phyloP scores from a whole-genome alignment of 768 basidiomycete species.

The Hemileccinum rubropunctum region DNA sequence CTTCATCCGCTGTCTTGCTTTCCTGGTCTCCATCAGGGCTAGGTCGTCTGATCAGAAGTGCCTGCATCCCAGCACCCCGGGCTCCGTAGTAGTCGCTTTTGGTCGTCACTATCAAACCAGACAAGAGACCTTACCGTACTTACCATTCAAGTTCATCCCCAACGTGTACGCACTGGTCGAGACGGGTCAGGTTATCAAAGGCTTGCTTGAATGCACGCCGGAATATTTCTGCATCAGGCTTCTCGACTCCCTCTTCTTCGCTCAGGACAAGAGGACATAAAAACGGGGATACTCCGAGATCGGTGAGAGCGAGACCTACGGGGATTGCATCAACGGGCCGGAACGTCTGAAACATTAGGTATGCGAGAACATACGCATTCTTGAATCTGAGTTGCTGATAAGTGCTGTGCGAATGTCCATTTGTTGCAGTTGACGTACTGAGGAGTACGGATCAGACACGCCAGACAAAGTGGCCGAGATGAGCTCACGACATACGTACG shows the following conservation, averaged over 20 bases:
- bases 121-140: conserved; percentile 14
- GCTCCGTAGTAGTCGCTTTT: conserved; percentile 69
- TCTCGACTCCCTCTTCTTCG: conserved; percentile 66
- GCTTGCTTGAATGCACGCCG: conserved; percentile 33
- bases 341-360: neutral
- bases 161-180: conserved; percentile 57
- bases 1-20: conserved; percentile 39
- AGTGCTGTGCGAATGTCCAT: conserved; percentile 53
- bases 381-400: conserved; percentile 69
- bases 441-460: conserved; percentile 3
- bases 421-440: conserved; percentile 47
- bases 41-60: conserved; percentile 54
- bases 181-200: neutral
- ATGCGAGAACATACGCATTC: conserved; percentile 55
- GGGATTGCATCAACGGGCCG: neutral
- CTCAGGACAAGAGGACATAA: conserved; percentile 63
- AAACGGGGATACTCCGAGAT: conserved; percentile 51
- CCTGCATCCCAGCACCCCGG: conserved; percentile 48
- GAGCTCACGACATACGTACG: conserved; percentile 36
- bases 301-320: conserved; percentile 51
- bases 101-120: conserved; percentile 1
- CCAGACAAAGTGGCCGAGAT: neutral
- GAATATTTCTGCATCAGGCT: conserved; percentile 64
- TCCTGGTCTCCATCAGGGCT: conserved; percentile 48
- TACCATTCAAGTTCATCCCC: conserved; percentile 74